Conservation (phyloP, 345 rosid species). For the Cardamine resedifolia region DNA sequence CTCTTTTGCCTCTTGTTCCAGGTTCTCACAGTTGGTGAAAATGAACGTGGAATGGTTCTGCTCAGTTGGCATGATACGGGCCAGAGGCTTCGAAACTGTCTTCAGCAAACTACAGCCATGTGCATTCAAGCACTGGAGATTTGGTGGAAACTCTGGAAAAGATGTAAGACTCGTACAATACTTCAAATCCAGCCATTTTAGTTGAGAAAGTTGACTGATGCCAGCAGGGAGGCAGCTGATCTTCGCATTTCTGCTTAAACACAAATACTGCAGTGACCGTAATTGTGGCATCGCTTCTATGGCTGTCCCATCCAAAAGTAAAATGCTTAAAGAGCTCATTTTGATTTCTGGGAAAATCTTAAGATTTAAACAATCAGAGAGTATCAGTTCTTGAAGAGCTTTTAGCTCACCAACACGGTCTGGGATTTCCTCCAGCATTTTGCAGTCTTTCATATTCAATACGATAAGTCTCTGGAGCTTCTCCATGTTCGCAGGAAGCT, state of each 20-base stretch:
- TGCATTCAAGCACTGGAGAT: slow-evolving; percentile 21
- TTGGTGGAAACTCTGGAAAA: slow-evolving; percentile 26
- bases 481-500: slow-evolving; percentile 4
- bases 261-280: slow-evolving; percentile 1
- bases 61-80: background rate
- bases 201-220: slow-evolving; percentile 6
- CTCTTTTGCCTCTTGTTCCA: slow-evolving; percentile 11
- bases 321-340: background rate
- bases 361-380: slow-evolving; percentile 22
- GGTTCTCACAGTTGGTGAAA: slow-evolving; percentile 17
- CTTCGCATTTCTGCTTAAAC: slow-evolving; percentile 16
- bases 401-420: background rate
- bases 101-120: slow-evolving; percentile 17
- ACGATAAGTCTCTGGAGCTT: slow-evolving; percentile 14
- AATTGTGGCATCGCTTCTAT: background rate
- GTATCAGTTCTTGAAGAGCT: slow-evolving; percentile 23
- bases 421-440: background rate
- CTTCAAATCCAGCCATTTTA: slow-evolving; percentile 28
- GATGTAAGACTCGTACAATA: slow-evolving; percentile 19
- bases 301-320: slow-evolving; percentile 25
- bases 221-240: background rate
- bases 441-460: slow-evolving; percentile 25
- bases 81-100: slow-evolving; percentile 13
- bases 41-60: background rate
- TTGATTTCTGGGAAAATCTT: background rate